These are phyloP conservation scores for Solanum sparsipilum DNA, from an alignment of 257 asterid genomes.

Conservation along the genomic window DNA sequence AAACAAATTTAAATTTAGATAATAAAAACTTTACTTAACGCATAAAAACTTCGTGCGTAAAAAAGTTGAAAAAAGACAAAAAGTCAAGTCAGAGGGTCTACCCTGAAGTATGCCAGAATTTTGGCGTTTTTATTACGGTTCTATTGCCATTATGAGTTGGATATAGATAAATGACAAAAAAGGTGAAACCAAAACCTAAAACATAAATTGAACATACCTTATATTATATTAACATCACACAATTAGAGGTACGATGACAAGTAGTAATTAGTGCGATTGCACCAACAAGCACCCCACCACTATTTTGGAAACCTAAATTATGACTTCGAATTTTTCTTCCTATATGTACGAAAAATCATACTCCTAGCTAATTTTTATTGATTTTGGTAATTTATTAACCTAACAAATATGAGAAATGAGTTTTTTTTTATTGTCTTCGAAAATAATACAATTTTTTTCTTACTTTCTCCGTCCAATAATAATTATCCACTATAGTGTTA, in stretches of 20 bases:
- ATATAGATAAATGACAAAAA: background rate
- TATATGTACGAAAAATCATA: background rate
- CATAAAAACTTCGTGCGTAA: background rate
- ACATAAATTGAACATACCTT: background rate
- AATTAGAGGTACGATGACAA: background rate
- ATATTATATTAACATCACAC: background rate
- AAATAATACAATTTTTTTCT: no score
- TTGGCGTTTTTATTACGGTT: background rate
- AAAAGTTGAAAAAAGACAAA: background rate
- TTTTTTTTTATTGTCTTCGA: background rate
- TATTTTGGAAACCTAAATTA: background rate
- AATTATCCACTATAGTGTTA: no score
- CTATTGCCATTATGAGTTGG: background rate
- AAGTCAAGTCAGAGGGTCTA: background rate
- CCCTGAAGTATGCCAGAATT: background rate
- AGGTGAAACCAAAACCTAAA: background rate
- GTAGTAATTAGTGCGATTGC: background rate
- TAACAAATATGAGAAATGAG: no score
- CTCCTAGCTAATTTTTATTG: background rate
- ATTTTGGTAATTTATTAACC: background rate
- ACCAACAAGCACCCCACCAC: background rate
- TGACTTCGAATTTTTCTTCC: background rate
- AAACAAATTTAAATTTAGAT: no score
- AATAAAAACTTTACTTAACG: background rate
- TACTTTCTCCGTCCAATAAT: no score